These are phyloP conservation scores for Annulohypoxylon truncatum DNA, from an alignment of 2,329 filamentous ascomycete genomes.

Conservation along the genomic window DNA sequence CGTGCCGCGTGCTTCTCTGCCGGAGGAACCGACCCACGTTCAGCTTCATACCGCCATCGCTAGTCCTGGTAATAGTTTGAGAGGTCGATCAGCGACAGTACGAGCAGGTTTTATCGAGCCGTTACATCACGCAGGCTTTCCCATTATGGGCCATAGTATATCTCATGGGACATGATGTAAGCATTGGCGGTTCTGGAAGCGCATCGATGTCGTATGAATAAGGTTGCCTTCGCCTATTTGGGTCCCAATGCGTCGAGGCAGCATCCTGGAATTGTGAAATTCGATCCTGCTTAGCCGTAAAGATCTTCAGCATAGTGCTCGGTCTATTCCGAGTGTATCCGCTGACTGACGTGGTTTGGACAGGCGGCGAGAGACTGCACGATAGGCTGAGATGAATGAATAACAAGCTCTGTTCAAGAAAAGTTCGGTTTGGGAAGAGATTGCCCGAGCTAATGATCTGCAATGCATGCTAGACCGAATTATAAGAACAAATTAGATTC, in stretches of 20 bases:
- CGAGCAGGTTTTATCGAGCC: conserved; percentile 10
- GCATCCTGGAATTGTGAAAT: neutral
- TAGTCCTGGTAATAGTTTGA: conserved; percentile 13
- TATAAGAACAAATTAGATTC: conserved; percentile 21
- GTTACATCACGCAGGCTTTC: conserved; percentile 23
- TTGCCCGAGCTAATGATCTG: conserved; percentile 33
- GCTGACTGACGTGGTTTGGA: conserved; percentile 34
- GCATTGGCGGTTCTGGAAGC: conserved; percentile 16
- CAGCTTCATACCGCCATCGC: conserved; percentile 23
- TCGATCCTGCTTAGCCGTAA: conserved; percentile 5
- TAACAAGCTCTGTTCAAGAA: conserved; percentile 20
- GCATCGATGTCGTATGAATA: conserved; percentile 20
- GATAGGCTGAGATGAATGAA: conserved; percentile 30
- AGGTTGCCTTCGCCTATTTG: conserved; percentile 19
- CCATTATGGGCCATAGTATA: conserved; percentile 20
- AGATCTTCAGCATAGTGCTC: conserved; percentile 23
- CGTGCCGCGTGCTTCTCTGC: conserved; percentile 34
- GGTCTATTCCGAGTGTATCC: conserved; percentile 32
- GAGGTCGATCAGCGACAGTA: conserved; percentile 29
- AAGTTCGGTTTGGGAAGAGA: conserved; percentile 35
- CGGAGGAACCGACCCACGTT: conserved; percentile 25
- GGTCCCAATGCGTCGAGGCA: conserved; percentile 13
- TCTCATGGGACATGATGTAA: conserved; percentile 17
- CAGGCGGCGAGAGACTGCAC: conserved; percentile 31
- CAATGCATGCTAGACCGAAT: conserved; percentile 30